Conservation (phyloP, 1,139 yeast species). For the Torulaspora pretoriensis region DNA sequence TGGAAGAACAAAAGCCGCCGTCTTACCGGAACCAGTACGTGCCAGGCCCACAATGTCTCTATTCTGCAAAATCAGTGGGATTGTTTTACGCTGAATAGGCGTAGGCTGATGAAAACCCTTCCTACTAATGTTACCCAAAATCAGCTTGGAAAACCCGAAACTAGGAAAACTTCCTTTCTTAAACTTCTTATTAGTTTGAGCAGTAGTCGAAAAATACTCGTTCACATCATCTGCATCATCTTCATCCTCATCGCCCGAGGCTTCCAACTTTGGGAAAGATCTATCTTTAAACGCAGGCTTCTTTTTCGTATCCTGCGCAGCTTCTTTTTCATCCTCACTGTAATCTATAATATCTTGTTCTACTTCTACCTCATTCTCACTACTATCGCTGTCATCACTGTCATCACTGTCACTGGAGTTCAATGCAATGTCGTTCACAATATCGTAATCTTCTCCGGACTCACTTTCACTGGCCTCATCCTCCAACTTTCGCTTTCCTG, state of each 20-base stretch:
- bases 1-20: conserved; percentile 96
- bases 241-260: conserved; percentile 56
- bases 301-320: conserved; percentile 27
- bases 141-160: conserved; percentile 75
- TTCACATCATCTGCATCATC: conserved; percentile 48
- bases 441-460: conserved; percentile 47
- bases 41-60: conserved; percentile 99
- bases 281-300: conserved; percentile 18
- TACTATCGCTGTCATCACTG: conserved; percentile 39
- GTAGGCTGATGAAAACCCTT: conserved; percentile 96
- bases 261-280: conserved; percentile 62
- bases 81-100: conserved; percentile 93
- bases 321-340: conserved; percentile 28
- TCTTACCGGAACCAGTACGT: conserved; percentile 97
- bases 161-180: conserved; percentile 85
- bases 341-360: conserved; percentile 40
- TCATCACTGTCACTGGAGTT: conserved; percentile 43
- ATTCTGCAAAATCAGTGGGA: conserved; percentile 80
- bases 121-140: conserved; percentile 65
- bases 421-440: conserved; percentile 60
- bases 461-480: conserved; percentile 15
- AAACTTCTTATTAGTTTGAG: conserved; percentile 53
- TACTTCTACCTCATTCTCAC: conserved; percentile 47
- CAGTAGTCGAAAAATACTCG: conserved; percentile 40
- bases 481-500: conserved; percentile 15